Evolutionary conservation across 257 asterid species (phyloP), one percentile per base, ranked within the genome.

Genomic region (Salvia hispanica): DNA sequence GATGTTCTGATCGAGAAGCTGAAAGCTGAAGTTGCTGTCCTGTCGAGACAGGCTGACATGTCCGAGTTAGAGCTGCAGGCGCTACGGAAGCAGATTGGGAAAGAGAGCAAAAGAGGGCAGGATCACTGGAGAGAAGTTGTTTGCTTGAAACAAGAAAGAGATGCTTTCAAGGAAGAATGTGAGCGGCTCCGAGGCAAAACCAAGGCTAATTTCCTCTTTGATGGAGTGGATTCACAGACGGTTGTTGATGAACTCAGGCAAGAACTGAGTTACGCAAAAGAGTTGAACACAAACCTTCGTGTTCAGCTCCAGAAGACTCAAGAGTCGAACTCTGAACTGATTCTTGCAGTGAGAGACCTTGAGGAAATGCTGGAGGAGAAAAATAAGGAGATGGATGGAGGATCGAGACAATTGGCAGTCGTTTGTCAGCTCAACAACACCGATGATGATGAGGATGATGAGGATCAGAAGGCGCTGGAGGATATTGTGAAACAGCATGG

Each of bases 291-390:
- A n/a, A 89, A 94, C 77, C 92, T 94, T 14, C 80, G 80, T 14
- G 76, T 91, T 69, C 99, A 91, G 58, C 96, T 94, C 56, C 85
- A 81, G 72, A 94, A 94, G 79, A 94, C 93, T 7, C 96, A 87
- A 65, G 98, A 94, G 71, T 85, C 98, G 4, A 94, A 94, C 66
- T 76, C 93, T 14, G 98, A 91, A 68, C 81, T 94, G 51, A 79
- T 94, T 83, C 96, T 94, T 69, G 98, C 97, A 52, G 99, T 91
- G 31, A 79, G 64, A 28, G 97, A 94, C 72, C 91, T 94, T 33
- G 99, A 94, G 61, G 96, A 85, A 71, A 84, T 84, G 90, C 65
- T 94, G 82, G 93, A 84, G 57, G 87, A 83, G 79, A 94, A 84
- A 68, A 83, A 83, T 61, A 56, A 48, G 78, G 93, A 80, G 77